Evolutionary conservation across 208 protist species (phyloP).

Genomic region (Leishmania gerbilli): DNA sequence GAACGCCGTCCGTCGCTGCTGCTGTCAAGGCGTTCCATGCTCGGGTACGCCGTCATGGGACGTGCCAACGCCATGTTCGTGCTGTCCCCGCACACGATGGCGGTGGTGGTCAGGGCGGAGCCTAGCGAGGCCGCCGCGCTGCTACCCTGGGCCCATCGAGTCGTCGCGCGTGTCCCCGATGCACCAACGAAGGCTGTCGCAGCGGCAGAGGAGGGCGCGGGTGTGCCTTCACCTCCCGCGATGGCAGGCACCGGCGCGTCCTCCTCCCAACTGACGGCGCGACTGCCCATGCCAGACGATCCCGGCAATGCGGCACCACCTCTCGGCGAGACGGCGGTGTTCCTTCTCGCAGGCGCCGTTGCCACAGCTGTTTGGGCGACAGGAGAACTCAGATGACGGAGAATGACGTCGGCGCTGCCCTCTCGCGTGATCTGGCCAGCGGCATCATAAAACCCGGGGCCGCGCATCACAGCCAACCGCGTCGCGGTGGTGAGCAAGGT

Average conservation of each 20-base stretch:
- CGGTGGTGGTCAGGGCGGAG: background rate
- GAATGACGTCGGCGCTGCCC: conserved; percentile 13
- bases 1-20: conserved; percentile 4
- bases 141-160: background rate
- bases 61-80: background rate
- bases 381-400: conserved; percentile 7
- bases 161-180: background rate
- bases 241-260: conserved; percentile 10
- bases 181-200: background rate
- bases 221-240: conserved; percentile 11
- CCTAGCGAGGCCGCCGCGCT: background rate
- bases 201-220: conserved; percentile 2
- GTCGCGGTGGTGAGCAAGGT: background rate
- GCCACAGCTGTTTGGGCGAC: background rate
- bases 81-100: background rate
- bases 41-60: background rate
- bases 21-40: conserved; percentile 7
- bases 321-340: background rate
- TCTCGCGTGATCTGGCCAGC: conserved; percentile 1
- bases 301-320: background rate
- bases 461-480: background rate
- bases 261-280: conserved; percentile 25
- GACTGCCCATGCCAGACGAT: conserved; percentile 19
- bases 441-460: background rate
- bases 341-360: background rate